Evolutionary conservation across 306 rosid species (phyloP).

Genomic region (Carpinus fangiana): DNA sequence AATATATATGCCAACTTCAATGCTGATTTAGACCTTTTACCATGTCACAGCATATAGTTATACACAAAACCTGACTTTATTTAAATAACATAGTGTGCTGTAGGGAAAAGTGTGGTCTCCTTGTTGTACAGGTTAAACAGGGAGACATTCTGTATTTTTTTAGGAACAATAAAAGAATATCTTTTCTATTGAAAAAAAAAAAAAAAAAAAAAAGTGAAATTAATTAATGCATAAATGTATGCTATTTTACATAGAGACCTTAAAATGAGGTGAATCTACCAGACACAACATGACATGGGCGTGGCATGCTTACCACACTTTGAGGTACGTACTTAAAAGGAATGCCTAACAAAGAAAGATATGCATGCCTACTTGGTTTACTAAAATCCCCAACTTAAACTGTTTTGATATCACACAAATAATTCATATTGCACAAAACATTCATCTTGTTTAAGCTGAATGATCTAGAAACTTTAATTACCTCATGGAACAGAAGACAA

Average conservation of each 20-base stretch:
- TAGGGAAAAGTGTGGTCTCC: constrained; percentile 1
- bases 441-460: not conserved
- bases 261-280: not conserved
- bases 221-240: not conserved
- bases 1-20: not conserved
- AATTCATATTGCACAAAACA: not conserved
- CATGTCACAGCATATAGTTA: not conserved
- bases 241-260: not conserved
- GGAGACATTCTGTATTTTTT: not conserved
- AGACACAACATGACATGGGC: not conserved
- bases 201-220: not conserved
- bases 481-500: not conserved
- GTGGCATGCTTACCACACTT: not conserved
- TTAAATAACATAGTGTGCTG: not conserved
- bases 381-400: not conserved
- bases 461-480: not conserved
- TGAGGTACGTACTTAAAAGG: not conserved
- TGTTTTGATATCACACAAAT: not conserved
- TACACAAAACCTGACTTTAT: not conserved
- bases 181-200: not conserved
- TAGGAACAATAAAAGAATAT: not conserved
- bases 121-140: not conserved
- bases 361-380: not conserved
- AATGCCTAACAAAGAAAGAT: not conserved
- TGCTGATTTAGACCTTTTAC: not conserved